Percentiles rank a stretch among this genome's conserved stretches.
Evolutionary conservation across 257 asterid species (phyloP).

Genomic region (Pogostemon cablin): DNA sequence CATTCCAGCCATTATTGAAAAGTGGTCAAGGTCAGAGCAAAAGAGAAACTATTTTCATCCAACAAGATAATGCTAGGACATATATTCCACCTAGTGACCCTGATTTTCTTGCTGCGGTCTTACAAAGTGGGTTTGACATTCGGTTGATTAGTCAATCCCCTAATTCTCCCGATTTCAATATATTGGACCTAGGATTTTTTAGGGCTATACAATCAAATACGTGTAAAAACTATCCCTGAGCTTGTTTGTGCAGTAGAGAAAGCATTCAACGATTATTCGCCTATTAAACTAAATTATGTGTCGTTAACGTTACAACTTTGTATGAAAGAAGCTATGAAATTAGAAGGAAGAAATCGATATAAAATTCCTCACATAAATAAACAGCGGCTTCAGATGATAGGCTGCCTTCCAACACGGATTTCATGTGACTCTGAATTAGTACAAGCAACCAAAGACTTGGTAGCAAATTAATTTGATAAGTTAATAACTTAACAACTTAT

Average conservation of each 20-base stretch:
- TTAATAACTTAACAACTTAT: too few relatives aligned
- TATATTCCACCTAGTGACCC: not conserved
- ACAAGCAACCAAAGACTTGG: too few relatives aligned
- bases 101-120: not conserved
- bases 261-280: not conserved
- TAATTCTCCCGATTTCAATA: constrained; percentile 12
- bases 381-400: not conserved
- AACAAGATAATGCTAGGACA: not conserved
- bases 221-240: too few relatives aligned
- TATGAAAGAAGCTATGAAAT: not conserved
- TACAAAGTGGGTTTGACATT: constrained; percentile 9
- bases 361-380: too few relatives aligned
- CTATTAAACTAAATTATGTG: not conserved
- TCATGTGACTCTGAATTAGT: too few relatives aligned
- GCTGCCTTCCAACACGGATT: not conserved
- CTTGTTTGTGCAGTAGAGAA: too few relatives aligned
- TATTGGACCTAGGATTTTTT: not conserved
- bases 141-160: not conserved
- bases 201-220: not conserved
- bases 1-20: not conserved
- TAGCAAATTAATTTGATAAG: too few relatives aligned
- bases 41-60: not conserved
- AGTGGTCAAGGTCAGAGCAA: not conserved
- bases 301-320: not conserved
- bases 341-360: not conserved